Conservation (phyloP, 2,329 filamentous ascomycete genomes). For the Myriosclerotinia scirpicola region DNA sequence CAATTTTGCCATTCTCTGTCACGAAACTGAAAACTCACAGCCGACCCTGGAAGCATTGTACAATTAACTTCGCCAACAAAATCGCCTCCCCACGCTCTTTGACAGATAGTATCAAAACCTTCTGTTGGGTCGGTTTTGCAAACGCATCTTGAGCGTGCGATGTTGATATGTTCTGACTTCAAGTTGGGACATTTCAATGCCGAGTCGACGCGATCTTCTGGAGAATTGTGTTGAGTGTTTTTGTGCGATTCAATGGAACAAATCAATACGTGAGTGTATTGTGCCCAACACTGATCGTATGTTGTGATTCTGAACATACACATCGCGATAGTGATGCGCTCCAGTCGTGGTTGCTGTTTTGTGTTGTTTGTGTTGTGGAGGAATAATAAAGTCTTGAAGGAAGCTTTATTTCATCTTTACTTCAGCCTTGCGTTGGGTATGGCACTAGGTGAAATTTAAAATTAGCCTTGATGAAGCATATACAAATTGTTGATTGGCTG, state of each 20-base stretch:
- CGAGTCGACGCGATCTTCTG: neutral
- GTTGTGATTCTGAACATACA: conserved; percentile 10
- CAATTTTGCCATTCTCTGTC: conserved; percentile 18
- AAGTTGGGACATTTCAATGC: conserved; percentile 15
- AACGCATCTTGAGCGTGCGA: neutral
- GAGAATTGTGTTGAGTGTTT: neutral
- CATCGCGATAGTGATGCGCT: neutral
- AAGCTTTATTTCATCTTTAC: neutral
- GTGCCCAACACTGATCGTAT: conserved; percentile 11
- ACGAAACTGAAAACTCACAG: conserved; percentile 4
- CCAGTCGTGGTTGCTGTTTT: neutral
- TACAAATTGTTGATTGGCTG: neutral
- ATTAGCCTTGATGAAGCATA: neutral
- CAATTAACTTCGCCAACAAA: conserved; percentile 14
- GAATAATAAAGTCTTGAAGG: neutral
- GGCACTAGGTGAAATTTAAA: neutral
- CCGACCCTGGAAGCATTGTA: neutral
- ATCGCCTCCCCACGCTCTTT: conserved; percentile 14
- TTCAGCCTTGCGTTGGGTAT: neutral
- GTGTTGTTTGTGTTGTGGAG: neutral
- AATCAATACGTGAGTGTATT: conserved; percentile 13
- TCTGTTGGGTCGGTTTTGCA: conserved; percentile 9
- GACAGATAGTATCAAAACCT: neutral
- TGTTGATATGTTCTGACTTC: conserved; percentile 12
- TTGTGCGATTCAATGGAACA: neutral